Percentiles rank a stretch among this genome's conserved stretches.
These are phyloP conservation scores for Peltaster fructicola DNA, from an alignment of 2,329 filamentous ascomycete species.

Conservation along the genomic window DNA sequence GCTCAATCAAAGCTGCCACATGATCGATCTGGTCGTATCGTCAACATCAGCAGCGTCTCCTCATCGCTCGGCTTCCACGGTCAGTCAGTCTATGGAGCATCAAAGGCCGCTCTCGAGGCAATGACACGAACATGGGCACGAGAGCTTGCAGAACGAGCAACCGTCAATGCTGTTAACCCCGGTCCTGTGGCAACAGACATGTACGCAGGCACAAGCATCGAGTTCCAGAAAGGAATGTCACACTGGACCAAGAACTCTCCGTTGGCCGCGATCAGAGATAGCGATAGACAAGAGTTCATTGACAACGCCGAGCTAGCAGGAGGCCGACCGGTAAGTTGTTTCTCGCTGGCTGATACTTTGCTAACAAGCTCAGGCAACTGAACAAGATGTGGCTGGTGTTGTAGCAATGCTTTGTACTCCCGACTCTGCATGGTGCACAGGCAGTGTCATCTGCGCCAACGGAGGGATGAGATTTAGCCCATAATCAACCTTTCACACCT, in stretches of 20 bases:
- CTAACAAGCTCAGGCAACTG: slow-evolving; percentile 42
- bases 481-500: slow-evolving; percentile 15
- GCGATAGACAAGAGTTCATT: slow-evolving; percentile 42
- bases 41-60: slow-evolving; percentile 44
- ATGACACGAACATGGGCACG: slow-evolving; percentile 54
- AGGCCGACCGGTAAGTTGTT: slow-evolving; percentile 28
- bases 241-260: slow-evolving; percentile 48
- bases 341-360: slow-evolving; percentile 3
- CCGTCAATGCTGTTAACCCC: slow-evolving; percentile 49
- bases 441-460: slow-evolving; percentile 64
- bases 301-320: slow-evolving; percentile 29
- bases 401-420: slow-evolving; percentile 57
- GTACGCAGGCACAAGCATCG: slow-evolving; percentile 38
- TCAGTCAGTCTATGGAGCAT: slow-evolving; percentile 46
- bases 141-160: slow-evolving; percentile 42
- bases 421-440: slow-evolving; percentile 60
- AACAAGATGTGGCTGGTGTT: slow-evolving; percentile 55
- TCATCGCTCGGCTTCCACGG: slow-evolving; percentile 38
- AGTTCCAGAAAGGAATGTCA: slow-evolving; percentile 41
- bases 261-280: slow-evolving; percentile 40
- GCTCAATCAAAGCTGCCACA: slow-evolving; percentile 49
- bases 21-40: slow-evolving; percentile 48
- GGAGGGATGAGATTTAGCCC: slow-evolving; percentile 50
- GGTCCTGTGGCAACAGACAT: slow-evolving; percentile 51
- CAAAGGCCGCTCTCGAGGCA: slow-evolving; percentile 48